phyloP scores from a whole-genome alignment of 1,139 yeast genomes.

The Saccharomyces hybrid region DNA sequence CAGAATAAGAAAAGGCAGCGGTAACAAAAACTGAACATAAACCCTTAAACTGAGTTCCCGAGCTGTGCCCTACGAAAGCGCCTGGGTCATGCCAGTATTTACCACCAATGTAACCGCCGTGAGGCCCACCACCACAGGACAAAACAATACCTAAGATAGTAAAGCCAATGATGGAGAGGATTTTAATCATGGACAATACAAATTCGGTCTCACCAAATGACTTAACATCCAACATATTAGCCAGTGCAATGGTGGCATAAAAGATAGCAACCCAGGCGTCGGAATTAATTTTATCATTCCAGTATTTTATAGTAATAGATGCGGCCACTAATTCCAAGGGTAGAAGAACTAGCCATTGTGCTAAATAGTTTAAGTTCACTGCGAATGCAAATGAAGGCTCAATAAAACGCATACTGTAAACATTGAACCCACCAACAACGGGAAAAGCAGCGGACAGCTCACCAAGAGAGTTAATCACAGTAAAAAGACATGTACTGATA shows the following conservation, averaged over 20 bases:
- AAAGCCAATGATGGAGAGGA: constrained; percentile 58
- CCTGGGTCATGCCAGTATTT: constrained; percentile 59
- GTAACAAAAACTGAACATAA: constrained; percentile 45
- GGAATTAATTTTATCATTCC: constrained; percentile 50
- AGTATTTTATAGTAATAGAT: constrained; percentile 56
- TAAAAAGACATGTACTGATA: constrained; percentile 46
- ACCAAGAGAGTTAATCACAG: constrained; percentile 62
- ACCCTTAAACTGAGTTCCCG: constrained; percentile 45
- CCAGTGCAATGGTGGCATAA: constrained; percentile 46
- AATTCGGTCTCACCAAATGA: constrained; percentile 72
- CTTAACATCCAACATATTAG: constrained; percentile 51
- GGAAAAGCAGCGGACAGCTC: constrained; percentile 64
- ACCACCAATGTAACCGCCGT: constrained; percentile 53
- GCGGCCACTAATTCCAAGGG: constrained; percentile 71
- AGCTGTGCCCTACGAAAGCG: constrained; percentile 48
- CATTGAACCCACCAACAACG: constrained; percentile 64
- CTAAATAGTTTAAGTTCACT: constrained; percentile 61
- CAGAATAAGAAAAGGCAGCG: constrained; percentile 49
- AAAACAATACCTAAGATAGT: constrained; percentile 62
- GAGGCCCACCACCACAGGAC: constrained; percentile 63
- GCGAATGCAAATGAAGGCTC: constrained; percentile 73
- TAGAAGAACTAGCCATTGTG: constrained; percentile 61
- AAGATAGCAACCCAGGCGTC: constrained; percentile 65
- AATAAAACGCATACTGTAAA: constrained; percentile 56
- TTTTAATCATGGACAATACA: constrained; percentile 50